These are phyloP conservation scores for Metschnikowia reukaufii DNA, from an alignment of 805 yeast species.

Conservation along the genomic window DNA sequence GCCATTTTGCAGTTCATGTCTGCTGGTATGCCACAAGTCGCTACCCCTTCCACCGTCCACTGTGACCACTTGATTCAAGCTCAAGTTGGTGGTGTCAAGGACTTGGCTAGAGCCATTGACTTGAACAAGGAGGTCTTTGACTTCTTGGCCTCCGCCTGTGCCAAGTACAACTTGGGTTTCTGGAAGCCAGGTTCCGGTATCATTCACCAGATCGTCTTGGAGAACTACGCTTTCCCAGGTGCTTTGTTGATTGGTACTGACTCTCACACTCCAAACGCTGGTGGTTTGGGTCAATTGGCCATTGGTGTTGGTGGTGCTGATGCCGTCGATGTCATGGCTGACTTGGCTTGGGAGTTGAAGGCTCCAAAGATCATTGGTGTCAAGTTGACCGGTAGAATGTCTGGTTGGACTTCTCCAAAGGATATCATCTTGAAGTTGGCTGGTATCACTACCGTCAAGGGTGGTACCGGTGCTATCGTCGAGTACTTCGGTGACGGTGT, in stretches of 20 bases:
- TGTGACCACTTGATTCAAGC: slow-evolving; percentile 98
- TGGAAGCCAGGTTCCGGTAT: slow-evolving; percentile 99
- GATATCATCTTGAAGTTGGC: slow-evolving; percentile 92
- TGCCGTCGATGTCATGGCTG: slow-evolving; percentile 95
- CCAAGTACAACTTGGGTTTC: slow-evolving; percentile 95
- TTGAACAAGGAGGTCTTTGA: slow-evolving; percentile 93
- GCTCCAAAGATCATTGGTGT: slow-evolving; percentile 97
- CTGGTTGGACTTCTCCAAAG: slow-evolving; percentile 97
- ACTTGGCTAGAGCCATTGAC: slow-evolving; percentile 81
- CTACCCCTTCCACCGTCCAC: slow-evolving; percentile 94
- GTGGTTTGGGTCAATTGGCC: slow-evolving; percentile 97
- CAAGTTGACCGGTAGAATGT: slow-evolving; percentile 85
- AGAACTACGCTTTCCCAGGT: slow-evolving; percentile 97
- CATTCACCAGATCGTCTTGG: slow-evolving; percentile 94
- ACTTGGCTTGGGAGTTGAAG: slow-evolving; percentile 95
- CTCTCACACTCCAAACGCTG: slow-evolving; percentile 97
- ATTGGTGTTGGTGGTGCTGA: slow-evolving; percentile 99
- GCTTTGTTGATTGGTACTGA: slow-evolving; percentile 95
- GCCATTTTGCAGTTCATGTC: slow-evolving; percentile 96
- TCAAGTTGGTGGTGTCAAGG: slow-evolving; percentile 84
- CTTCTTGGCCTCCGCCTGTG: slow-evolving; percentile 85
- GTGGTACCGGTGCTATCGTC: slow-evolving; percentile 96
- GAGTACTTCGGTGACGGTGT: slow-evolving; percentile 98
- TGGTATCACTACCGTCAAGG: slow-evolving; percentile 92
- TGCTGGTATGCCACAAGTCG: slow-evolving; percentile 87